Percentiles rank a stretch among this genome's conserved stretches.
phyloP scores from a whole-genome alignment of 768 basidiomycete species.

The Sporobolomyces phaffii region DNA sequence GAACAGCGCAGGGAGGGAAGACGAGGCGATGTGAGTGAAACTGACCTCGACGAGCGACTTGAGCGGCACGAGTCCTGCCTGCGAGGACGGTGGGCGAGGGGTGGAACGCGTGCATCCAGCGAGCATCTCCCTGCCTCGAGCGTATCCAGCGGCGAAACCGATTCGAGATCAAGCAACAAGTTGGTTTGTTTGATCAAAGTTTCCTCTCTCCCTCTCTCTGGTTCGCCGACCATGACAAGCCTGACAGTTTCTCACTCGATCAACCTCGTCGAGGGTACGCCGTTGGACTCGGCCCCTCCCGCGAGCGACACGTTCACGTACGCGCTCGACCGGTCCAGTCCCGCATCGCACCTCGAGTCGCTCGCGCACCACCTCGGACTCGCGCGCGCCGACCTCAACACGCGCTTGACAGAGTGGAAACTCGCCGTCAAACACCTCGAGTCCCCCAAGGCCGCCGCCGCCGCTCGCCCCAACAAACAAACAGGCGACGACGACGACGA shows the following conservation, averaged over 20 bases:
- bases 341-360: slow-evolving; percentile 14
- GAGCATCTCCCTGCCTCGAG: too few relatives aligned
- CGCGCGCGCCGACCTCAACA: slow-evolving; percentile 20
- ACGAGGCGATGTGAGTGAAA: too few relatives aligned
- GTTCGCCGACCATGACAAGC: neutral
- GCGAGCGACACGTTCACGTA: neutral
- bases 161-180: neutral
- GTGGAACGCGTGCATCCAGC: too few relatives aligned
- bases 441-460: too few relatives aligned
- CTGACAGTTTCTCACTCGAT: neutral
- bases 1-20: neutral
- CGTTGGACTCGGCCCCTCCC: neutral
- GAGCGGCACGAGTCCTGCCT: neutral
- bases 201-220: neutral
- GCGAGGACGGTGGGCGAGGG: too few relatives aligned
- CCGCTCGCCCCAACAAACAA: too few relatives aligned
- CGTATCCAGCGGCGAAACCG: too few relatives aligned
- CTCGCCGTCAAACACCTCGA: slow-evolving; percentile 19
- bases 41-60: neutral
- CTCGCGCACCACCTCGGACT: slow-evolving; percentile 24
- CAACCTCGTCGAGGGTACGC: neutral
- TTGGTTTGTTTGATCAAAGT: neutral
- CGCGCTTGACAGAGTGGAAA: slow-evolving; percentile 26
- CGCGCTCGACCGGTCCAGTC: slow-evolving; percentile 11
- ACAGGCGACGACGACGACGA: too few relatives aligned